Evolutionary conservation across 176 grass and related monocot genomes (phyloP).

Genomic region (Bromus sterilis): DNA sequence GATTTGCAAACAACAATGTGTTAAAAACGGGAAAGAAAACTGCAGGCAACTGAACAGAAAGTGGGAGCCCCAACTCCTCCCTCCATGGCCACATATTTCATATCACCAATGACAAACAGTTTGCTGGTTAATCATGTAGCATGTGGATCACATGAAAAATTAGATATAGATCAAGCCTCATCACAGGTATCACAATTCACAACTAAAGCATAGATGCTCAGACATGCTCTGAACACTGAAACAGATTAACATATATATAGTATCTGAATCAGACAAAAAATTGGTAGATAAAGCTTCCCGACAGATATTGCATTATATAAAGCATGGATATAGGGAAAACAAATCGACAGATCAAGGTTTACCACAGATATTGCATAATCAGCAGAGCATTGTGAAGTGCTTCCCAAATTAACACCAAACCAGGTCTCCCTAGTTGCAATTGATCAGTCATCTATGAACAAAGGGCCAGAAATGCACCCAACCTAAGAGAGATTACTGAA

Average conservation of each 20-base stretch:
- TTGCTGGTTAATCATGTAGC: neutral
- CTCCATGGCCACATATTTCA: no score
- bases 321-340: neutral
- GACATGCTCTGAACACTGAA: neutral
- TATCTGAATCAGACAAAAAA: neutral
- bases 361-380: neutral
- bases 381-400: neutral
- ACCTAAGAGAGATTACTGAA: no score
- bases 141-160: neutral
- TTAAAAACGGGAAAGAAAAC: neutral
- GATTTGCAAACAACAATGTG: no score
- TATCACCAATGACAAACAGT: neutral
- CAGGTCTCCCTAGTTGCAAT: neutral
- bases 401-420: neutral
- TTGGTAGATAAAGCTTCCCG: neutral
- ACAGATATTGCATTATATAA: neutral
- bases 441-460: no score
- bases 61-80: no score
- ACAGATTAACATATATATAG: neutral
- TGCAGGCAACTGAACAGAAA: neutral
- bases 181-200: neutral
- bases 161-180: neutral
- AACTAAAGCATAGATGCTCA: neutral
- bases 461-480: no score
- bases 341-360: neutral